Conservation (phyloP, 2,329 filamentous ascomycete genomes). For the Fonsecaea nubica region DNA sequence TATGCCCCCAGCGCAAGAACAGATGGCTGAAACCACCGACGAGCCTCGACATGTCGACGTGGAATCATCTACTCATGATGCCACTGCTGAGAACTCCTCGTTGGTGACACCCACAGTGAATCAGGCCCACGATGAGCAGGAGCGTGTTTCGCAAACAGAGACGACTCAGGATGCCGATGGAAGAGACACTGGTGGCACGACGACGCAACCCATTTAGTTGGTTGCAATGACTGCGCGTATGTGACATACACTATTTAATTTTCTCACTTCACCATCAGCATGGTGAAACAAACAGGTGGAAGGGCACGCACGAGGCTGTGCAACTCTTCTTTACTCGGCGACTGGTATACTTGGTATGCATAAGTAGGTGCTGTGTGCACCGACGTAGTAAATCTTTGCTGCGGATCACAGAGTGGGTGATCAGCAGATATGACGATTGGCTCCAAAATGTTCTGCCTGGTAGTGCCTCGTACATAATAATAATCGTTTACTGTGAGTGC, state of each 20-base stretch:
- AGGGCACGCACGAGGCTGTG: no score
- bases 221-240: not conserved
- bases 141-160: not conserved
- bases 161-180: conserved; percentile 5
- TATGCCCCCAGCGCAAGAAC: not conserved
- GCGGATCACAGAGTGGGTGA: not conserved
- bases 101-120: not conserved
- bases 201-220: not conserved
- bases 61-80: not conserved
- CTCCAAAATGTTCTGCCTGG: not conserved
- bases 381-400: not conserved
- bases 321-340: no score
- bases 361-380: not conserved
- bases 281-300: no score
- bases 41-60: not conserved
- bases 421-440: not conserved
- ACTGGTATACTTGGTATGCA: no score
- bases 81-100: not conserved
- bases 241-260: not conserved
- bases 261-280: no score
- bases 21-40: not conserved
- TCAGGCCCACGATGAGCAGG: not conserved
- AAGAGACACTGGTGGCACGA: conserved; percentile 22
- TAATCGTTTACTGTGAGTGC: not conserved
- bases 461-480: not conserved